A percentile compares a stretch with the other conserved stretches of the same genome.
Evolutionary conservation across 331 rosid genomes (phyloP).

Genomic region (Rosa hybrid): DNA sequence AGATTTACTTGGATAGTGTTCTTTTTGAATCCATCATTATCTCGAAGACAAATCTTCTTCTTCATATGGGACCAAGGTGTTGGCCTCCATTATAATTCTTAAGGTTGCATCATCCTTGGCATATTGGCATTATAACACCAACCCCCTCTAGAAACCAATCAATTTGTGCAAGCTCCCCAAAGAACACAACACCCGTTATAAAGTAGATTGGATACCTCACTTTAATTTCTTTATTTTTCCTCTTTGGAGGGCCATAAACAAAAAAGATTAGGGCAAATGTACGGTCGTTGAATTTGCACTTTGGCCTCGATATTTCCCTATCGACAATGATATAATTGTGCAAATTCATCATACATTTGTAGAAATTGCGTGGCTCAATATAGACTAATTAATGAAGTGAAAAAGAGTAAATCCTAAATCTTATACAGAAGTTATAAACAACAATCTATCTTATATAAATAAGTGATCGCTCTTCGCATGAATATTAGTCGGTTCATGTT

Average conservation of each 20-base stretch:
- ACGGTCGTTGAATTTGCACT: background rate
- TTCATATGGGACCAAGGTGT: slow-evolving; percentile 3
- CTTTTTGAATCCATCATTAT: slow-evolving; percentile 23
- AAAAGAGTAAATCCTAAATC: too few species aligned
- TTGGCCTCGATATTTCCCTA: background rate
- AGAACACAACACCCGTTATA: slow-evolving; percentile 13
- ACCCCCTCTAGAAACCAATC: background rate
- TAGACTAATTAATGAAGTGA: too few species aligned
- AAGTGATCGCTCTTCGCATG: background rate
- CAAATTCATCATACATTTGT: background rate
- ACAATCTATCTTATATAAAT: background rate
- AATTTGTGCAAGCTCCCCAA: slow-evolving; percentile 2
- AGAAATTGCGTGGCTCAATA: too few species aligned
- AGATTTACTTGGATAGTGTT: slow-evolving; percentile 2
- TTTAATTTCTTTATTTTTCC: background rate
- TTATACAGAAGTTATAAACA: background rate
- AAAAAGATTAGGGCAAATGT: background rate
- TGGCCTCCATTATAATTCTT: slow-evolving; percentile 13
- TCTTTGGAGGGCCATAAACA: slow-evolving; percentile 12
- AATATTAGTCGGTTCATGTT: too few species aligned
- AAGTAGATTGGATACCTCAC: slow-evolving; percentile 24
- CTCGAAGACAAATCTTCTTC: slow-evolving; percentile 12
- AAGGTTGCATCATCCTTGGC: background rate
- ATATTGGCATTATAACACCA: background rate
- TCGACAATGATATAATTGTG: background rate